Conservation (phyloP, 2,329 filamentous ascomycete genomes). For the Cladosporium sp. region DNA sequence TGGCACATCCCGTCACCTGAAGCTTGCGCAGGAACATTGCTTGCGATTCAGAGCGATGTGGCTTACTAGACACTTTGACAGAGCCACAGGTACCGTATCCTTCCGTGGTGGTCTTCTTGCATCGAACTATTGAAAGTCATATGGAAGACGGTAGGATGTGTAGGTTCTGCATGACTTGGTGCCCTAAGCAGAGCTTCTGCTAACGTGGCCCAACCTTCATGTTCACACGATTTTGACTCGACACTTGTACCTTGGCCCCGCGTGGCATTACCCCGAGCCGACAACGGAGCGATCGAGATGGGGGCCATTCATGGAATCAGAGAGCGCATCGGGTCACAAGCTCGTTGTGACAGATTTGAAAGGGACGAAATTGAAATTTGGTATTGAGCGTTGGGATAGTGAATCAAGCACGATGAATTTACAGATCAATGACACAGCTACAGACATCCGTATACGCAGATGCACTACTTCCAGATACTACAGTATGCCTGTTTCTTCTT, state of each 20-base stretch:
- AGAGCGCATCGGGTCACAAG: no score
- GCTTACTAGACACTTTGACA: not conserved
- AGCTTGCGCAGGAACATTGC: not conserved
- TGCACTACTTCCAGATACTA: not conserved
- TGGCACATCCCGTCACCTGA: no score
- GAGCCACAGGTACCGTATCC: not conserved
- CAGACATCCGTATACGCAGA: not conserved
- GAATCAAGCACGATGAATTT: not conserved
- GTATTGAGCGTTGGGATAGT: no score
- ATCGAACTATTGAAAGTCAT: not conserved
- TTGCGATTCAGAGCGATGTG: not conserved
- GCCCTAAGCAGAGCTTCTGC: not conserved
- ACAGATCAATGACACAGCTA: not conserved
- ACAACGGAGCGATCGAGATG: no score
- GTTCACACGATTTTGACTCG: not conserved
- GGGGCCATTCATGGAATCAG: no score
- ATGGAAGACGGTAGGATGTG: not conserved
- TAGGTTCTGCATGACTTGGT: not conserved
- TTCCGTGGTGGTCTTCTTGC: not conserved
- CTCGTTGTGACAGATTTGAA: no score
- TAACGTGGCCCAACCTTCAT: not conserved
- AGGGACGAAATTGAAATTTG: no score
- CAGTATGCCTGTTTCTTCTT: not conserved
- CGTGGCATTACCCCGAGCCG: not conserved
- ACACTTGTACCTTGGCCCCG: not conserved